Percentiles rank a stretch among this genome's conserved stretches.
Evolutionary conservation across 495 filamentous ascomycete species (phyloP).

Genomic region (Chaetomium tenue): DNA sequence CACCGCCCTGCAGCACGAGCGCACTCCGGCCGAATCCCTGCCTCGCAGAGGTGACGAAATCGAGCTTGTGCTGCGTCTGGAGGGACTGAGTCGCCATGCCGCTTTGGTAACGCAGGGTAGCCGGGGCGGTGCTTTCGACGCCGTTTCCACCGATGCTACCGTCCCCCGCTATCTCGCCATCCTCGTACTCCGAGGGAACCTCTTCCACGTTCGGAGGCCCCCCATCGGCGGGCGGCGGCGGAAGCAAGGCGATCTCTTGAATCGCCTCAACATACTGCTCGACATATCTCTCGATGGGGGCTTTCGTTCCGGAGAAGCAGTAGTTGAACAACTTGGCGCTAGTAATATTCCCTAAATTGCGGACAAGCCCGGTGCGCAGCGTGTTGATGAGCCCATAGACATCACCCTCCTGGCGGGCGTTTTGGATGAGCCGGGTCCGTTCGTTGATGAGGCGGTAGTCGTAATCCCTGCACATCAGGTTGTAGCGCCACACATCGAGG

Average conservation of each 20-base stretch:
- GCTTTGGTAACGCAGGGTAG: not conserved
- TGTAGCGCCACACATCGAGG: constrained; percentile 82
- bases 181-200: not conserved
- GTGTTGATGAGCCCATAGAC: constrained; percentile 72
- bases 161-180: constrained; percentile 4
- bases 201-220: constrained; percentile 15
- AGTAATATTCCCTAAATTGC: constrained; percentile 90
- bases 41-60: constrained; percentile 83
- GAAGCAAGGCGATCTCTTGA: constrained; percentile 69
- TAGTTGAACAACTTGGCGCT: constrained; percentile 79
- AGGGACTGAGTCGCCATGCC: constrained; percentile 38
- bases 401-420: constrained; percentile 73
- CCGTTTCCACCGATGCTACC: not conserved
- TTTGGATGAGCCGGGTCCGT: constrained; percentile 67
- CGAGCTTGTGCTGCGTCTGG: constrained; percentile 80
- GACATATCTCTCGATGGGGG: constrained; percentile 88
- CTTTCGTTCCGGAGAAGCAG: constrained; percentile 85
- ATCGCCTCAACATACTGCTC: constrained; percentile 77
- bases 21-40: constrained; percentile 87
- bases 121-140: not conserved
- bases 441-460: constrained; percentile 85
- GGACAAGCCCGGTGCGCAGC: constrained; percentile 80
- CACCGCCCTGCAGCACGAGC: constrained; percentile 84
- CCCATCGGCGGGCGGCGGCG: constrained; percentile 46
- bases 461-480: constrained; percentile 77